These are phyloP conservation scores for Trichoderma cornu-damae DNA, from an alignment of 2,329 filamentous ascomycete species.

Conservation along the genomic window DNA sequence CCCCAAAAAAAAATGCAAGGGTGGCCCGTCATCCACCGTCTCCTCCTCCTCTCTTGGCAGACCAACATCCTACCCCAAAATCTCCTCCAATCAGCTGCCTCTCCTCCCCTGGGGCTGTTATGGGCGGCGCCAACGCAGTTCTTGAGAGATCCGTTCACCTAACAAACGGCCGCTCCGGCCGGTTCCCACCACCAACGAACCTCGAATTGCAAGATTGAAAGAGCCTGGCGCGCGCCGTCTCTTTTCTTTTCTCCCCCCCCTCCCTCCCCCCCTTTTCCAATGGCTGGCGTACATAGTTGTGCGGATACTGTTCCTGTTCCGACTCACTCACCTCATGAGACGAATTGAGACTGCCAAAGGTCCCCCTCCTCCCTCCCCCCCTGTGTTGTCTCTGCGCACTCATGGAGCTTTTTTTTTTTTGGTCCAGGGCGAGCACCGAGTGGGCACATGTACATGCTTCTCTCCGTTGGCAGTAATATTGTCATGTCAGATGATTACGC, in stretches of 20 bases:
- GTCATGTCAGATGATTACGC: not conserved
- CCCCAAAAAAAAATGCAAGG: not conserved
- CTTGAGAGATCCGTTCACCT: not conserved
- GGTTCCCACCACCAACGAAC: not conserved
- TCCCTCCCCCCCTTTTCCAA: too few species aligned
- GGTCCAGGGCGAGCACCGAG: too few species aligned
- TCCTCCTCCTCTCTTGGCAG: not conserved
- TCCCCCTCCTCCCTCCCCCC: too few species aligned
- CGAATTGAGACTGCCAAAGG: too few species aligned
- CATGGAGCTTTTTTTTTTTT: too few species aligned
- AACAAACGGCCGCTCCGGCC: not conserved
- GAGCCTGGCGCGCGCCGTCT: not conserved
- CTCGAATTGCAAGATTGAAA: slow-evolving; percentile 9
- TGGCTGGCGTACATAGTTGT: too few species aligned
- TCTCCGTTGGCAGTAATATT: not conserved
- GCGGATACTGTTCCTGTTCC: too few species aligned
- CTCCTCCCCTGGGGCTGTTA: not conserved
- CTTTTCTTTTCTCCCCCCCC: not conserved
- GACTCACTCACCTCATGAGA: too few species aligned
- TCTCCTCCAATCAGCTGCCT: not conserved
- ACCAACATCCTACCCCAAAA: not conserved
- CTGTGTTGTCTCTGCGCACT: too few species aligned
- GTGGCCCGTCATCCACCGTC: not conserved
- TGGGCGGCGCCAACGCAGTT: not conserved
- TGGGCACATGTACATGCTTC: not conserved